A percentile compares a stretch with the other conserved stretches of the same genome.
phyloP scores from a whole-genome alignment of 2,329 filamentous ascomycete species.

The Ceratocystiopsis brevicomis region DNA sequence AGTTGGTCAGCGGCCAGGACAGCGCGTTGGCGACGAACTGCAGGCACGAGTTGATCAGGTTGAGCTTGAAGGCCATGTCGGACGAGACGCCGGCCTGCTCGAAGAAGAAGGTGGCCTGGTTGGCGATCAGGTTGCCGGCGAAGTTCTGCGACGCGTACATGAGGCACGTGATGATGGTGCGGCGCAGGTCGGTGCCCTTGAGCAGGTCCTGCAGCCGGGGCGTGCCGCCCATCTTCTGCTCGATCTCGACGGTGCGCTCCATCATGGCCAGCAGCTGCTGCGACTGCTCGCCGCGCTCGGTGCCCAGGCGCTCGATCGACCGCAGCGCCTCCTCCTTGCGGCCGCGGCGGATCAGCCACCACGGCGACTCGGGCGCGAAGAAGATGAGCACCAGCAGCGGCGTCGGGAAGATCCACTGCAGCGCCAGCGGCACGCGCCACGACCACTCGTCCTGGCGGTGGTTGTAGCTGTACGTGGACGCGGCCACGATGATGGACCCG shows the following conservation, averaged over 20 bases:
- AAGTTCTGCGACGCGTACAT: constrained; percentile 37
- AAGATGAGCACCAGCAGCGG: constrained; percentile 29
- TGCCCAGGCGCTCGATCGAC: constrained; percentile 27
- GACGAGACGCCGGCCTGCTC: constrained; percentile 33
- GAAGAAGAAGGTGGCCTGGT: constrained; percentile 2
- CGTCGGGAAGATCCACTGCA: constrained; percentile 34
- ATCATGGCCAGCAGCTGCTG: constrained; percentile 3
- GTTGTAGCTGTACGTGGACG: constrained; percentile 34
- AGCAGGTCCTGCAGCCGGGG: constrained; percentile 19
- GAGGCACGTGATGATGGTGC: constrained; percentile 18
- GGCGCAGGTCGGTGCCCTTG: background rate
- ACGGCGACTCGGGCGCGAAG: constrained; percentile 31
- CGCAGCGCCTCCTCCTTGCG: constrained; percentile 23
- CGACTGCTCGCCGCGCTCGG: constrained; percentile 9
- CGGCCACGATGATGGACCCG: constrained; percentile 39
- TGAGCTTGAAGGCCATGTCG: constrained; percentile 38
- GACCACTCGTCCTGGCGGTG: constrained; percentile 14
- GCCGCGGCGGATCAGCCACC: constrained; percentile 36
- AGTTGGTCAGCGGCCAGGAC: constrained; percentile 43
- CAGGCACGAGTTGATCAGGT: constrained; percentile 44
- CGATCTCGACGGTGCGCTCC: constrained; percentile 4
- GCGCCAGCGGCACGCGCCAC: constrained; percentile 21
- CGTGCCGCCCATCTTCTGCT: constrained; percentile 18
- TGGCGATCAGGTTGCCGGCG: constrained; percentile 2
- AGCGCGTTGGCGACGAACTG: constrained; percentile 43